Evolutionary conservation across 768 basidiomycete species (phyloP).

Genomic region (Tricholoma flavovirens): DNA sequence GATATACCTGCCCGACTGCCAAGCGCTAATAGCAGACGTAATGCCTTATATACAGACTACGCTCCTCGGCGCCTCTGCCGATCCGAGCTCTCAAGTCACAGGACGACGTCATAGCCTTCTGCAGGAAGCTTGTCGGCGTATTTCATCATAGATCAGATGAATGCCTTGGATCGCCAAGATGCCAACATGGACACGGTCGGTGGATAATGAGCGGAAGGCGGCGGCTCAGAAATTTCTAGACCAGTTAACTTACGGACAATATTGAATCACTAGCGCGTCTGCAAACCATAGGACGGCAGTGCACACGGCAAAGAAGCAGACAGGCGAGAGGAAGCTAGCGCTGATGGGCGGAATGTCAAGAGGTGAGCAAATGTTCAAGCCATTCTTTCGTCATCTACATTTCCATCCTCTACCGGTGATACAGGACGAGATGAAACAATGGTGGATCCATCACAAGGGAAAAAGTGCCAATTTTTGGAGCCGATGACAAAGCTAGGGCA

Average conservation of each 20-base stretch:
- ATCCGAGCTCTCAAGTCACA: neutral
- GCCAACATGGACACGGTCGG: neutral
- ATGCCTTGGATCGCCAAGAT: neutral
- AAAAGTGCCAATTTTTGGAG: neutral
- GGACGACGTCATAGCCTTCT: neutral
- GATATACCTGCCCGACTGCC: too few relatives aligned
- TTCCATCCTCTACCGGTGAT: neutral
- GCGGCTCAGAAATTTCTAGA: neutral
- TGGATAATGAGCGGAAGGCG: neutral
- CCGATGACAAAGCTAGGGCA: neutral
- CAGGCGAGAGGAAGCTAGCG: neutral
- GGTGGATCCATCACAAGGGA: neutral
- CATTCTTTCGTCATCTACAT: neutral
- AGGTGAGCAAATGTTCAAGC: neutral
- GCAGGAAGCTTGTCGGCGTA: neutral
- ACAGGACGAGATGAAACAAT: neutral
- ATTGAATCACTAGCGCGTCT: neutral
- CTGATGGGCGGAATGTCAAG: neutral
- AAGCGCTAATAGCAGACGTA: too few relatives aligned
- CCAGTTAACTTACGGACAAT: neutral
- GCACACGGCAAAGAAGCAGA: neutral
- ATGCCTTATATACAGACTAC: too few relatives aligned
- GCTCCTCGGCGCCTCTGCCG: too few relatives aligned
- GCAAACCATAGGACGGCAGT: neutral
- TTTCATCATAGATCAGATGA: neutral